phyloP scores from a whole-genome alignment of 768 basidiomycete species.

The Naganishia friedmannii region DNA sequence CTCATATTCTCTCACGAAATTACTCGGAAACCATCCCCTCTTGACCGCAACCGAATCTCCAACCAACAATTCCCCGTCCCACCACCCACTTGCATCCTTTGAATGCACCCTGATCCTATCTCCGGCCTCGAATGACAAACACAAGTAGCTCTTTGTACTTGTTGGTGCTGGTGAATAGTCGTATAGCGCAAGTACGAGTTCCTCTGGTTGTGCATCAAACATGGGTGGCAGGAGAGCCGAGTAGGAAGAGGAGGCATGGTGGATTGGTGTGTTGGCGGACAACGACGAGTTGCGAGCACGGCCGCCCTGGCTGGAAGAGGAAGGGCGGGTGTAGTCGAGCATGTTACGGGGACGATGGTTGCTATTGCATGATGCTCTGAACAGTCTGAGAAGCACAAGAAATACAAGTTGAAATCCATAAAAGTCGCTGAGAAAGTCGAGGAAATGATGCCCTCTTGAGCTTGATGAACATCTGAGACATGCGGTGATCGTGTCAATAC shows the following conservation, averaged over 20 bases:
- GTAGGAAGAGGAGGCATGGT: slow-evolving; percentile 18
- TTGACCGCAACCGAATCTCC: slow-evolving; percentile 44
- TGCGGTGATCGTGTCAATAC: not conserved
- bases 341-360: not conserved
- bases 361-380: not conserved
- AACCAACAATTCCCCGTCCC: slow-evolving; percentile 79
- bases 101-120: slow-evolving; percentile 89
- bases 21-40: slow-evolving; percentile 97
- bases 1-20: slow-evolving; percentile 60
- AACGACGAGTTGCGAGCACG: not conserved
- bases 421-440: not conserved
- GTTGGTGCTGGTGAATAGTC: slow-evolving; percentile 69
- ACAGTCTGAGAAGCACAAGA: too few relatives aligned
- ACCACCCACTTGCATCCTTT: slow-evolving; percentile 87
- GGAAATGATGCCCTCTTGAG: not conserved
- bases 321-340: slow-evolving; percentile 3
- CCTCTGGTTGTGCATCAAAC: slow-evolving; percentile 44
- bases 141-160: slow-evolving; percentile 65
- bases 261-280: not conserved
- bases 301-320: not conserved
- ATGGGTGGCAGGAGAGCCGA: slow-evolving; percentile 27
- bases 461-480: slow-evolving; percentile 6
- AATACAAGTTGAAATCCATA: too few relatives aligned
- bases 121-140: slow-evolving; percentile 82
- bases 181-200: slow-evolving; percentile 87